Conservation (phyloP, 768 basidiomycete species). For the Omphalotus guepiniiformis region DNA sequence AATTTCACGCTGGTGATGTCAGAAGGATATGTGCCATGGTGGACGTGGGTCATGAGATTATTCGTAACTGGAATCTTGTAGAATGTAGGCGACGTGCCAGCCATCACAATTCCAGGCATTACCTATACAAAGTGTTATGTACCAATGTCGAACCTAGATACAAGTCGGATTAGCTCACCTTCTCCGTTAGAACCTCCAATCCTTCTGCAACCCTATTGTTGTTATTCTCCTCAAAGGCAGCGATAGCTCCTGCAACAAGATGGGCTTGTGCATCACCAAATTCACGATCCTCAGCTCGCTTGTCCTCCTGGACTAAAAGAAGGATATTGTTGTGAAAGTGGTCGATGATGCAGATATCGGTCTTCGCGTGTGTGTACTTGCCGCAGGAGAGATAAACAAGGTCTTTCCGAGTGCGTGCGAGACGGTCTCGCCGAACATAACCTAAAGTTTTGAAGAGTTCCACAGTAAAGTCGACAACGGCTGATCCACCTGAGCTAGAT, state of each 20-base stretch:
- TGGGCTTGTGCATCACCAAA: constrained; percentile 4
- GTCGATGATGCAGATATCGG: constrained; percentile 12
- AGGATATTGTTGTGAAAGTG: background rate
- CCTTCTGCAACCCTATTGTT: background rate
- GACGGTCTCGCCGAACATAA: constrained; percentile 1
- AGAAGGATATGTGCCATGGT: background rate
- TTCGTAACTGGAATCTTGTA: constrained; percentile 10
- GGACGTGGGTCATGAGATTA: constrained; percentile 2
- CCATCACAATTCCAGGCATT: constrained; percentile 8
- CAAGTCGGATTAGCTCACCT: background rate
- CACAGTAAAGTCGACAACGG: constrained; percentile 7
- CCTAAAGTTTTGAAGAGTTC: constrained; percentile 4
- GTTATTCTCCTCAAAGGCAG: constrained; percentile 4
- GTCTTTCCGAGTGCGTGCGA: constrained; percentile 6
- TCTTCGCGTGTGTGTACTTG: background rate
- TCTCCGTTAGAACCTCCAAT: background rate
- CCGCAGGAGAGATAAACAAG: constrained; percentile 8
- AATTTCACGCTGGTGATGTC: background rate
- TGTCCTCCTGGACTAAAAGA: constrained; percentile 12
- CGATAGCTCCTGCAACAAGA: constrained; percentile 7
- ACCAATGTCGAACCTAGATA: background rate
- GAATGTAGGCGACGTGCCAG: constrained; percentile 8
- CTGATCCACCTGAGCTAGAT: constrained; percentile 4
- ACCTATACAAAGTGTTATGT: background rate
- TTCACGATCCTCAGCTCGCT: background rate